Conservation (phyloP, 352 stramenopile species). For the Pythium apleroticum region DNA sequence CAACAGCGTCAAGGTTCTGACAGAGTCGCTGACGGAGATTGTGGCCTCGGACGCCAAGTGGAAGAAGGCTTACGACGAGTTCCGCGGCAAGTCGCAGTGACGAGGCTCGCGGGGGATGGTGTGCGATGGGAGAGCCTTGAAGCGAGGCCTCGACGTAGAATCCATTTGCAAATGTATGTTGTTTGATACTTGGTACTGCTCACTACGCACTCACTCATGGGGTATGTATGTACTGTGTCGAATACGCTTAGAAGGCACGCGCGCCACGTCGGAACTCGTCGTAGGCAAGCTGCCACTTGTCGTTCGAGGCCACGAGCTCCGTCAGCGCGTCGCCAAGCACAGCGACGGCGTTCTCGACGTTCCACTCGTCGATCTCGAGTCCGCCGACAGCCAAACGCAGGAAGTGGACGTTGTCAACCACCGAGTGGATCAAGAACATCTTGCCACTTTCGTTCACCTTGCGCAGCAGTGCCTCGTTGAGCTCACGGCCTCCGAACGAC, state of each 20-base stretch:
- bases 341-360: conserved; percentile 44
- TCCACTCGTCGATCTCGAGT: conserved; percentile 45
- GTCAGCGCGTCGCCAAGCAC: conserved; percentile 37
- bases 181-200: neutral
- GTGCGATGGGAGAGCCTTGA: no score
- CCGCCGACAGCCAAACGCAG: conserved; percentile 54
- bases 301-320: conserved; percentile 31
- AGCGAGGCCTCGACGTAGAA: no score
- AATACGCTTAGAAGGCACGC: neutral
- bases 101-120: no score
- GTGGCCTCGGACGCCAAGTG: conserved; percentile 36
- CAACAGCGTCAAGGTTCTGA: conserved; percentile 39
- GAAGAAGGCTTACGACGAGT: conserved; percentile 25
- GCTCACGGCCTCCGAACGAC: conserved; percentile 40
- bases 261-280: conserved; percentile 5
- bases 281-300: conserved; percentile 35
- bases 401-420: conserved; percentile 53
- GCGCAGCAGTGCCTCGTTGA: conserved; percentile 51
- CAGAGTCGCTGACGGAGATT: conserved; percentile 32
- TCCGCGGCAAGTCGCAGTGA: conserved; percentile 8
- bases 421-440: conserved; percentile 64
- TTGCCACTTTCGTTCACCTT: conserved; percentile 58
- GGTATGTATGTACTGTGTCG: neutral
- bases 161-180: neutral
- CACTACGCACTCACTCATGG: neutral